Percentiles rank a stretch among this genome's conserved stretches.
These are phyloP conservation scores for Ceratocystis cubensis DNA, from an alignment of 2,329 filamentous ascomycete species.

Conservation along the genomic window DNA sequence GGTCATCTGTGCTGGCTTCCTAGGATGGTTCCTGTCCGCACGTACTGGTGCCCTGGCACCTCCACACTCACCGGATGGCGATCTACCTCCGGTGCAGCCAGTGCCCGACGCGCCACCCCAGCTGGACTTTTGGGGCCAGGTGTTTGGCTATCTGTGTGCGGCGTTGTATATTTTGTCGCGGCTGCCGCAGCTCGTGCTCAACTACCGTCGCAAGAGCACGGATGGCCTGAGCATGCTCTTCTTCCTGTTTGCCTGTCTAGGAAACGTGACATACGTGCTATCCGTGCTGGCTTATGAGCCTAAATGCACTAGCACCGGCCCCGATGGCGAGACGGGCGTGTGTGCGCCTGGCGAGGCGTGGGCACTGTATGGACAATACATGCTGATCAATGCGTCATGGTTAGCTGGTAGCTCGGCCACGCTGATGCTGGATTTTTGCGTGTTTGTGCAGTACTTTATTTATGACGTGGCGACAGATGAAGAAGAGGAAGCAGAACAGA, in stretches of 20 bases:
- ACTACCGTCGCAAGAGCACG: constrained; percentile 82
- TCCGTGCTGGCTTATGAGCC: constrained; percentile 87
- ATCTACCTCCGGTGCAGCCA: constrained; percentile 30
- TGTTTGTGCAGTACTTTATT: constrained; percentile 85
- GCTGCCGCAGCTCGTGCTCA: constrained; percentile 79
- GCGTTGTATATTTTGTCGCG: constrained; percentile 78
- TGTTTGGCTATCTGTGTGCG: constrained; percentile 90
- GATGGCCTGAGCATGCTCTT: constrained; percentile 90
- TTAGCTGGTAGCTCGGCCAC: constrained; percentile 80
- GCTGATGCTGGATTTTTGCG: constrained; percentile 67
- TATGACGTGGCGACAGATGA: constrained; percentile 46
- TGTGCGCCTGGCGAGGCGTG: constrained; percentile 56
- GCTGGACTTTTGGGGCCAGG: constrained; percentile 69
- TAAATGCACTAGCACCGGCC: constrained; percentile 35
- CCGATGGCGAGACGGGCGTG: constrained; percentile 26
- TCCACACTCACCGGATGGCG: constrained; percentile 22
- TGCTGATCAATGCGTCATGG: constrained; percentile 86
- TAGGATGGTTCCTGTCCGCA: constrained; percentile 71
- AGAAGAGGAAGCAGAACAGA: constrained; percentile 22
- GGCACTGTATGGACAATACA: constrained; percentile 62
- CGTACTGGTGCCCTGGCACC: constrained; percentile 23
- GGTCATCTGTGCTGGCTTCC: constrained; percentile 68
- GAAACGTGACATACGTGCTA: constrained; percentile 85
- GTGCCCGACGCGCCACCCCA: constrained; percentile 29
- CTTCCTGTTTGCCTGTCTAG: constrained; percentile 91